Percentiles rank a stretch among this genome's conserved stretches.
These are phyloP conservation scores for Lachnellula cervina DNA, from an alignment of 2,329 filamentous ascomycete species.

Conservation along the genomic window DNA sequence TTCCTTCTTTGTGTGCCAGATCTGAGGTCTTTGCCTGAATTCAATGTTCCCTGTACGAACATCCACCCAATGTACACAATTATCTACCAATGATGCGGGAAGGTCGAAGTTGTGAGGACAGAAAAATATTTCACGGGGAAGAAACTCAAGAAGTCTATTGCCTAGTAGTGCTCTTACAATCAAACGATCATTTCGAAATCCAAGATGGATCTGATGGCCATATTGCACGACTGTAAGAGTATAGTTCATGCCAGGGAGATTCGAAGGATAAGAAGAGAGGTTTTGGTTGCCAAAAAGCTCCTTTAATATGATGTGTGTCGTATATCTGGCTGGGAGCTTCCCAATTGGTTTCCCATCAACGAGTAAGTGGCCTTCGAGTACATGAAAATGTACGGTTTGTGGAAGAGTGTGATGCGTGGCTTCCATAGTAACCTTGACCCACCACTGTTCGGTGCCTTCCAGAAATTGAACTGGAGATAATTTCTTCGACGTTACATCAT, in stretches of 20 bases:
- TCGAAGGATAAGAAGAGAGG: conserved; percentile 49
- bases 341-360: conserved; percentile 45
- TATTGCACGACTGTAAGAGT: conserved; percentile 32
- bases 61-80: conserved; percentile 57
- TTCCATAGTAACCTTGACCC: conserved; percentile 32
- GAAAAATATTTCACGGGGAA: conserved; percentile 33
- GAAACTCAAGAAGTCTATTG: conserved; percentile 30
- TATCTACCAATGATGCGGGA: conserved; percentile 44
- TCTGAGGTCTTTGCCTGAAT: conserved; percentile 41
- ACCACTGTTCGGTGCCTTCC: conserved; percentile 25
- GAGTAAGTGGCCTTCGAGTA: conserved; percentile 44
- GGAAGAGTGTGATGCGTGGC: conserved; percentile 20
- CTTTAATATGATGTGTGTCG: conserved; percentile 37
- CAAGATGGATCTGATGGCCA: conserved; percentile 49
- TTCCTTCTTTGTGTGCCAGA: conserved; percentile 34
- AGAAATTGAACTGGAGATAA: conserved; percentile 27
- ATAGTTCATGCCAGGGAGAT: conserved; percentile 49
- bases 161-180: conserved; percentile 39
- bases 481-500: conserved; percentile 8
- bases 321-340: conserved; percentile 49
- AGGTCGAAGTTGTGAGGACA: conserved; percentile 39
- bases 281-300: conserved; percentile 50
- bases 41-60: conserved; percentile 43
- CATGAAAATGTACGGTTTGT: conserved; percentile 39
- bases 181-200: conserved; percentile 37